Evolutionary conservation across 1,139 yeast genomes (phyloP), one percentile per base, ranked within the genome.

Genomic region (Wickerhamomyces sp.): DNA sequence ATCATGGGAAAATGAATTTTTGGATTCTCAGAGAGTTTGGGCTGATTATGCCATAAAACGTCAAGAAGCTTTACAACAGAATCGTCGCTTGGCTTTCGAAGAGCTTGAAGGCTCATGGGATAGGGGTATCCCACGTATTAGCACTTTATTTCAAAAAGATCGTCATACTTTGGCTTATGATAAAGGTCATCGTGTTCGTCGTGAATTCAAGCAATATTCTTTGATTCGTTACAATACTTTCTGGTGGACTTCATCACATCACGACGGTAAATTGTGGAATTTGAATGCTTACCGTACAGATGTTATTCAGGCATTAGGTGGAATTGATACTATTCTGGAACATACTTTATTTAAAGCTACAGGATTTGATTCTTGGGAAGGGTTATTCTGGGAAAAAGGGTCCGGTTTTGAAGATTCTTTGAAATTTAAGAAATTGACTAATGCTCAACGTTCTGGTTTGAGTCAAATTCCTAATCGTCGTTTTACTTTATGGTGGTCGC

Each of bases 401-500:
- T 81, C 96, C 20, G 98, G 98, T 0, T 92, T 90, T 59, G 99
- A 94, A 60, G 98, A 94, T 54, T 85, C 96, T 0, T 74, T 94
- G 73, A 92, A 90, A 59, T 87, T 89, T 63, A 88, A 90, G 60
- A 94, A 90, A 60, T 74, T 94, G 52, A 94, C 99, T 3, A 92
- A 90, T 63, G 99, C 99, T 2, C 99, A 94, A 67, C 71, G 98
- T 55, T 84, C 97, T 3, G 99, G 99, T 59, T 74, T 94, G 50
- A 87, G 95, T 59, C 99, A 94, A 64, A 92, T 94, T 55, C 99
- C 99, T 4, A 94, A 94, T 59, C 82, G 99, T 61, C 75, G 99
- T 34, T 94, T 94, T 58, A 94, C 98, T 0, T 67, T 94, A 33
- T 94, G 99, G 99, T 94, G 99, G 99, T 89, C 97, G 1, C 99